Evolutionary conservation across 257 asterid genomes (phyloP).

Genomic region (Forsythia viridissima): DNA sequence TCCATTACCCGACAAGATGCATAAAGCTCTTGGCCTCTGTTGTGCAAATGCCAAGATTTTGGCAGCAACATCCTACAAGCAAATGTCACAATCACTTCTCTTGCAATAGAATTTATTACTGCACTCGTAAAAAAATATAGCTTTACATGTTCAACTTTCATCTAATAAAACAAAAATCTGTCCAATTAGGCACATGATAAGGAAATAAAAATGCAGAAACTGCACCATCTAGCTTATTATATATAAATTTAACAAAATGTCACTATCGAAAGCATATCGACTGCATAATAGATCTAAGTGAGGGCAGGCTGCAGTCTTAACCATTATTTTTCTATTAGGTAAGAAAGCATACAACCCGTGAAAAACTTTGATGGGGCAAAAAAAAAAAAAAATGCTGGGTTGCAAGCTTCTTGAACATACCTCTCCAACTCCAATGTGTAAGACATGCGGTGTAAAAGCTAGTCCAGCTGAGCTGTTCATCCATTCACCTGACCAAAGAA

Average conservation of each 20-base stretch:
- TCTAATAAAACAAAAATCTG: background rate
- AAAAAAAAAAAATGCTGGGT: too few relatives aligned
- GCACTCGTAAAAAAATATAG: too few relatives aligned
- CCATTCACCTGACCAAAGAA: constrained; percentile 77
- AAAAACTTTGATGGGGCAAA: too few relatives aligned
- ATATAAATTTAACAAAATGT: background rate
- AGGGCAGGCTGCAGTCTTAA: background rate
- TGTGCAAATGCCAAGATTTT: constrained; percentile 88
- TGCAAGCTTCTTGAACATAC: constrained; percentile 29
- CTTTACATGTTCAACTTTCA: background rate
- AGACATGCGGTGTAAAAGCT: constrained; percentile 92
- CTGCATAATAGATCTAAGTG: background rate
- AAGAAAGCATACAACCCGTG: background rate
- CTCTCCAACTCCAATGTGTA: constrained; percentile 77
- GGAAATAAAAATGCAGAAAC: background rate
- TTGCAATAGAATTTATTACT: background rate
- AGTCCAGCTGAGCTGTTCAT: constrained; percentile 95
- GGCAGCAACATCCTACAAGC: constrained; percentile 78
- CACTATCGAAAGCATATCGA: background rate
- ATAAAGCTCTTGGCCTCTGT: constrained; percentile 91
- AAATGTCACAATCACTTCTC: constrained; percentile 15
- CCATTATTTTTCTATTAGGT: background rate
- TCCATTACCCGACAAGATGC: constrained; percentile 85
- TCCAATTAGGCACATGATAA: background rate
- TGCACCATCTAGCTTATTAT: background rate